Percentiles rank a stretch among this genome's conserved stretches.
phyloP scores from a whole-genome alignment of 1,139 yeast species.

The Arxiozyma telluris region DNA sequence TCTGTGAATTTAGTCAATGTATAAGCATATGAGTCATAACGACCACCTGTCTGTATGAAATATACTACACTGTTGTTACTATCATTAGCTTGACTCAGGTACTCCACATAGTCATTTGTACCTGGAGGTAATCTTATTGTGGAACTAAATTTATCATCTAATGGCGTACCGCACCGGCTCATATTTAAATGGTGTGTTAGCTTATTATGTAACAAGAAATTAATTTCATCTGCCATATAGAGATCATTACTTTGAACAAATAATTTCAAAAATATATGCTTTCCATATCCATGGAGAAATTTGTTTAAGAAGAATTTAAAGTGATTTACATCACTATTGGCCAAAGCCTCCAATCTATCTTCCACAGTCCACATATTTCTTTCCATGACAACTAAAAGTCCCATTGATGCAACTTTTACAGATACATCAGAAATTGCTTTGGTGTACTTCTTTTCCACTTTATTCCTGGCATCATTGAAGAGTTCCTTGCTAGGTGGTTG shows the following conservation, averaged over 20 bases:
- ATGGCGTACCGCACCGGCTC: constrained; percentile 3
- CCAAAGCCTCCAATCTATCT: constrained; percentile 47
- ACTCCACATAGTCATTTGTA: constrained; percentile 29
- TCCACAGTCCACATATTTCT: constrained; percentile 43
- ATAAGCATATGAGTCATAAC: constrained; percentile 31
- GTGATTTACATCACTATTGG: constrained; percentile 44
- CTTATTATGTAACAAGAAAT: constrained; percentile 14
- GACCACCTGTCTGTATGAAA: constrained; percentile 47
- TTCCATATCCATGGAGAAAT: constrained; percentile 19
- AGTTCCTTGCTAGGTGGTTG: constrained; percentile 26
- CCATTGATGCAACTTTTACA: constrained; percentile 38
- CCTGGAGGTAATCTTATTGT: constrained; percentile 36
- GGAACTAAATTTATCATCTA: background rate
- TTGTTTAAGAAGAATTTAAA: constrained; percentile 23
- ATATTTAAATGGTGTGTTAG: constrained; percentile 16
- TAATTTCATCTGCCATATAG: constrained; percentile 21
- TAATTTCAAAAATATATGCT: constrained; percentile 26
- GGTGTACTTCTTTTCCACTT: constrained; percentile 38
- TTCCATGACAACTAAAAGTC: constrained; percentile 44
- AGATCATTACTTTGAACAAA: constrained; percentile 44
- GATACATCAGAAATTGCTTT: constrained; percentile 35
- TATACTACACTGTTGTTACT: constrained; percentile 42
- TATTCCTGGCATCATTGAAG: constrained; percentile 39
- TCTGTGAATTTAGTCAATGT: constrained; percentile 40
- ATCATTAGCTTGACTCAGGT: constrained; percentile 35